Evolutionary conservation across 441 rosid species (phyloP).

Genomic region (Adansonia grandidieri): DNA sequence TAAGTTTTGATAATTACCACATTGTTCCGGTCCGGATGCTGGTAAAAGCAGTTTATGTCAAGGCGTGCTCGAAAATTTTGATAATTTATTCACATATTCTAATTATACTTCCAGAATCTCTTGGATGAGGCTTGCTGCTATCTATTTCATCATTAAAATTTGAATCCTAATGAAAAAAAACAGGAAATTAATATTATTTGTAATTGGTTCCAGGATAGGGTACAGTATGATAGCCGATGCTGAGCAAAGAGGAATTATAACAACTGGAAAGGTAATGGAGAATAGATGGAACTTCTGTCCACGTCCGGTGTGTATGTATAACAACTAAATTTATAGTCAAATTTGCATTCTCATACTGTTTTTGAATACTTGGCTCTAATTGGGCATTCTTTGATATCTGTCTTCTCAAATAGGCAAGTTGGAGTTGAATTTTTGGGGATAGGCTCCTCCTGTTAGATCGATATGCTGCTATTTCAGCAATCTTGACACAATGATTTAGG

Average conservation of each 20-base stretch:
- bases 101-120: neutral
- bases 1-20: neutral
- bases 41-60: neutral
- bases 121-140: neutral
- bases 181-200: neutral
- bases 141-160: slow-evolving; percentile 23
- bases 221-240: slow-evolving; percentile 94
- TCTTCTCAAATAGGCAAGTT: neutral
- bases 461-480: neutral
- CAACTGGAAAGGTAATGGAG: slow-evolving; percentile 83
- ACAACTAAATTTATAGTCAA: neutral
- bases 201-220: slow-evolving; percentile 77
- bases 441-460: neutral
- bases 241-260: slow-evolving; percentile 78
- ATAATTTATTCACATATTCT: slow-evolving; percentile 5
- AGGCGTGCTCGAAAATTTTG: neutral
- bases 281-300: slow-evolving; percentile 22
- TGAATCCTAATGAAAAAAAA: neutral
- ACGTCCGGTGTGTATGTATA: slow-evolving; percentile 12
- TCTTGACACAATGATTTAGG: neutral
- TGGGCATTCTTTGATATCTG: neutral
- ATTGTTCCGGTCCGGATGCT: neutral
- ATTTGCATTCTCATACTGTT: neutral
- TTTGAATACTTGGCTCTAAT: slow-evolving; percentile 4
- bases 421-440: neutral